Evolutionary conservation across 306 rosid genomes (phyloP), one percentile per base, ranked within the genome.

Genomic region (Glycine tomentella): DNA sequence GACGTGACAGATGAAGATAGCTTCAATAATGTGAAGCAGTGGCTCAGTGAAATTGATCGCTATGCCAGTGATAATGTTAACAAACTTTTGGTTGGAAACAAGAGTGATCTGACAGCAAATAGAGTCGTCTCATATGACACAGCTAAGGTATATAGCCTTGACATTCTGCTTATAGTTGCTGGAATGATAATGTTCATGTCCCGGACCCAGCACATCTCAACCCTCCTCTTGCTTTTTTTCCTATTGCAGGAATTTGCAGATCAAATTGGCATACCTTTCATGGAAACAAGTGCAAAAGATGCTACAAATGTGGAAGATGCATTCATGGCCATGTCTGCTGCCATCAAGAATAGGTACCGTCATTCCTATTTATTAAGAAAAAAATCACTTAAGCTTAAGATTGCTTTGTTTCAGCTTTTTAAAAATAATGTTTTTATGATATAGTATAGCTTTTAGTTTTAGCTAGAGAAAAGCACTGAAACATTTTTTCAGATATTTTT

Each of bases 231-330:
- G 53, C 25, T 48, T 52, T 55, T 55, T 42, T n/a, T 56, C 25
- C 45, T 17, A 46, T 15, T 69, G 38, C 78, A 88, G 91, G 91
- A 82, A 57, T 88, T 85, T 0, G 91, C 91, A 1, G 88, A 88
- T 80, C 85, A 85, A 73, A 82, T 88, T 15, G 89, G 91, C 82
- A 85, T 85, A 15, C 91, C 91, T 68, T 88, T 88, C 51, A 74
- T 88, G 91, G 91, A 88, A 85, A 85, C 89, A 36, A 88, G 91
- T 80, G 91, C 91, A 42, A 88, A 88, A 69, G 87, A 88, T 85
- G 68, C 88, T 77, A 85, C 89, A 49, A 88, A 88, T 76, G 91
- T 88, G 44, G 91, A 88, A 76, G 84, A 86, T 33, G 88, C 91
- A 12, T 88, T 88, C 86, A 85, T 88, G 91, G 91, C 89, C 82